Percentiles rank a stretch among this genome's conserved stretches.
Evolutionary conservation across 179 eudicot species (phyloP).

Genomic region (Beta lomatogona): DNA sequence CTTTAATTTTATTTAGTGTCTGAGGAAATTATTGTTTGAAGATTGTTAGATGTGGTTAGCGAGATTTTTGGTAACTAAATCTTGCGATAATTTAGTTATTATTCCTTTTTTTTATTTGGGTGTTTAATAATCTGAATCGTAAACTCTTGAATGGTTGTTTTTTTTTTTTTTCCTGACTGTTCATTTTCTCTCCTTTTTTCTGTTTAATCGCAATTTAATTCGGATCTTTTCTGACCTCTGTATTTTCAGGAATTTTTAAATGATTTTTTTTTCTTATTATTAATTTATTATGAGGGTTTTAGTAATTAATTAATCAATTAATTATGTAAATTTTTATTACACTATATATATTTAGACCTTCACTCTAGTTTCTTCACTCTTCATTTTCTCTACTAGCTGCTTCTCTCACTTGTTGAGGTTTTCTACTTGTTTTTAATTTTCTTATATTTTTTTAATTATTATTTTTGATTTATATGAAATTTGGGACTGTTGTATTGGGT

Average conservation of each 20-base stretch:
- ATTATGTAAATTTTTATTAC: not conserved
- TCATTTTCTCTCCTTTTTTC: slow-evolving; percentile 17
- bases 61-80: slow-evolving; percentile 33
- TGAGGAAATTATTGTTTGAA: not conserved
- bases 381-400: not conserved
- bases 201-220: slow-evolving; percentile 36
- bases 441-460: not conserved
- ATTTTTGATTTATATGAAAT: not conserved
- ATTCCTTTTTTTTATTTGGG: not conserved
- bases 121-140: slow-evolving; percentile 26
- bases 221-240: slow-evolving; percentile 54
- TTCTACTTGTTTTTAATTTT: not conserved
- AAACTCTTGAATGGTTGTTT: slow-evolving; percentile 17
- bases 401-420: slow-evolving; percentile 1
- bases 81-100: slow-evolving; percentile 16
- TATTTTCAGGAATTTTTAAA: slow-evolving; percentile 7
- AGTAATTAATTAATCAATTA: not conserved
- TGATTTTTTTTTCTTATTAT: slow-evolving; percentile 8
- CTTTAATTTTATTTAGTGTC: not conserved
- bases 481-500: slow-evolving; percentile 11
- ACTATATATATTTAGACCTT: not conserved
- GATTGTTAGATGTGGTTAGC: slow-evolving; percentile 21
- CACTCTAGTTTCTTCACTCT: not conserved
- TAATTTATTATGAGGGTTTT: slow-evolving; percentile 42
- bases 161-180: slow-evolving; percentile 14